A percentile compares a stretch with the other conserved stretches of the same genome.
Evolutionary conservation across 176 grass and related monocot species (phyloP).

Genomic region (Tuctoria greenei): DNA sequence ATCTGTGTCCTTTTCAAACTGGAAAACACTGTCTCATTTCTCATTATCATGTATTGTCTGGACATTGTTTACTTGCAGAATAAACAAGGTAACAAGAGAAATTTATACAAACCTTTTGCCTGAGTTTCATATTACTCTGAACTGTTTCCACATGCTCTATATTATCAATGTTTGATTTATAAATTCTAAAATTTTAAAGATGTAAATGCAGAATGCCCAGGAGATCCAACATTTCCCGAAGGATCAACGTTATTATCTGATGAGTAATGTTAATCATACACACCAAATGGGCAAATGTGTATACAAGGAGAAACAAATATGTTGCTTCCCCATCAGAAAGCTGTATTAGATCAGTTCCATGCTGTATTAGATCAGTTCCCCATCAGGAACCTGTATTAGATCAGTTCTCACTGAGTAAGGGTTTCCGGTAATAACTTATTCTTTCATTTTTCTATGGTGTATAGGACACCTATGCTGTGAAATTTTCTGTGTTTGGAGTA

Average conservation of each 20-base stretch:
- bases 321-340: conserved; percentile 53
- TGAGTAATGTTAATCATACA: background rate
- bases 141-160: background rate
- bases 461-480: background rate
- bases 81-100: background rate
- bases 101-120: background rate
- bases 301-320: conserved; percentile 39
- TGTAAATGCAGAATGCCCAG: conserved; percentile 20
- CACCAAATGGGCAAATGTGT: conserved; percentile 15
- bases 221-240: background rate
- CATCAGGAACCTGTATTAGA: conserved; percentile 37
- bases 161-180: background rate
- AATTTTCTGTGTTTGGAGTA: background rate
- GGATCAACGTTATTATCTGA: background rate
- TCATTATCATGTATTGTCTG: background rate
- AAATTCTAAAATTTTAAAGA: background rate
- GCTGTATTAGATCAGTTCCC: background rate
- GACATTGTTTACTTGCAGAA: background rate
- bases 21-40: too few relatives aligned
- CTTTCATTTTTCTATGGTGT: background rate
- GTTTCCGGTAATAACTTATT: conserved; percentile 42
- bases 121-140: background rate
- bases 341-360: background rate
- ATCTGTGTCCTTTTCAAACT: too few relatives aligned
- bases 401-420: background rate